Conservation (phyloP, 2,329 filamentous ascomycete genomes). For the Clathrospora elynae region DNA sequence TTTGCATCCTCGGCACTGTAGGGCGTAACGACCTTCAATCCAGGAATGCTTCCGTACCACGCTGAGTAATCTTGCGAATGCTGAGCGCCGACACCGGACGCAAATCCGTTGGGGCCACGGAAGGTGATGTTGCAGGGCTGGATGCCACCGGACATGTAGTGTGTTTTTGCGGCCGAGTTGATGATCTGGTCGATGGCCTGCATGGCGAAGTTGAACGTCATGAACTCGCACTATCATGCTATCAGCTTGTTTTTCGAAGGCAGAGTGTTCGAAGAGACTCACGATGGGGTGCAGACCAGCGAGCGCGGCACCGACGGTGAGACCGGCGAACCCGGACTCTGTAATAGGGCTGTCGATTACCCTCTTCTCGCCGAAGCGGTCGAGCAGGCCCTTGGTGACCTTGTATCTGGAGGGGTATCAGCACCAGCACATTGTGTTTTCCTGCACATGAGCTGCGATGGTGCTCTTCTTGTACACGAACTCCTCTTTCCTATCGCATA, state of each 20-base stretch:
- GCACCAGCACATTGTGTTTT: constrained; percentile 22
- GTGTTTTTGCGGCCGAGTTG: constrained; percentile 98
- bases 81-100: constrained; percentile 91
- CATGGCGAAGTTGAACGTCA: constrained; percentile 99
- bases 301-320: constrained; percentile 92
- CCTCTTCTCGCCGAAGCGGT: constrained; percentile 95
- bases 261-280: constrained; percentile 49
- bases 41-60: constrained; percentile 98
- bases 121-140: constrained; percentile 99
- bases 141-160: constrained; percentile 99
- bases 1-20: constrained; percentile 99
- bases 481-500: constrained; percentile 6
- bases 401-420: constrained; percentile 72
- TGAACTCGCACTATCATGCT: constrained; percentile 84
- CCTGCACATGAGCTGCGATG: constrained; percentile 6
- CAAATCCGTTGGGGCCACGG: constrained; percentile 98
- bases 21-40: constrained; percentile 93
- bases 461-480: not conserved
- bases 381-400: constrained; percentile 95
- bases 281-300: constrained; percentile 93
- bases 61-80: constrained; percentile 99
- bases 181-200: constrained; percentile 99
- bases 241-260: constrained; percentile 17
- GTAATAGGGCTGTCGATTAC: constrained; percentile 99
- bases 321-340: constrained; percentile 91